Conservation (phyloP, 2,329 filamentous ascomycete genomes). For the Cercospora sp. region DNA sequence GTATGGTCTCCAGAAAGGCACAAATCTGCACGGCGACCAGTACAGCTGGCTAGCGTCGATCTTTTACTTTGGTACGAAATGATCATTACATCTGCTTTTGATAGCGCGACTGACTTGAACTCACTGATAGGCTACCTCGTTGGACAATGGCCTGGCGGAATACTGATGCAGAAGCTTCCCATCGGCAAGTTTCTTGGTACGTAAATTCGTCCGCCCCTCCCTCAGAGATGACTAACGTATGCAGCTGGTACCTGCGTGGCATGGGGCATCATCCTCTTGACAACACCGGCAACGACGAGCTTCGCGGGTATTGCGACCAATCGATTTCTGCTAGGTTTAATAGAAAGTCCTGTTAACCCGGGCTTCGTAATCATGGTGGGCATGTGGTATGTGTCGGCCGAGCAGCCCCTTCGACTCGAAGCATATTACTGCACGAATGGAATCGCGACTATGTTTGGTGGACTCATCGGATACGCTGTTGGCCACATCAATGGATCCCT, state of each 20-base stretch:
- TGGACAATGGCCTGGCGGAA: constrained; percentile 49
- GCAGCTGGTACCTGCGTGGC: constrained; percentile 41
- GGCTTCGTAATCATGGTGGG: constrained; percentile 41
- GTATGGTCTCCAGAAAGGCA: constrained; percentile 51
- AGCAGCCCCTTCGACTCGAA: constrained; percentile 56
- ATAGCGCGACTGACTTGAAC: not conserved
- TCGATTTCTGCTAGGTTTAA: constrained; percentile 41
- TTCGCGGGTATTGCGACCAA: constrained; percentile 43
- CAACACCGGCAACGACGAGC: constrained; percentile 44
- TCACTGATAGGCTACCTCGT: constrained; percentile 39
- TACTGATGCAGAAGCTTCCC: constrained; percentile 48
- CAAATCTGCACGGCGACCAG: constrained; percentile 51
- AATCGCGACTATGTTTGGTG: constrained; percentile 63
- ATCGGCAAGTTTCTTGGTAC: constrained; percentile 47
- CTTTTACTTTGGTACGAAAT: constrained; percentile 48
- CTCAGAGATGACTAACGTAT: not conserved
- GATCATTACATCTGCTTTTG: not conserved
- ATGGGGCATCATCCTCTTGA: constrained; percentile 46
- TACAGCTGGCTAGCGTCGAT: constrained; percentile 54
- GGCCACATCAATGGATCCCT: constrained; percentile 58
- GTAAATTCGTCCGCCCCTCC: not conserved
- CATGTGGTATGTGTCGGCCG: constrained; percentile 42
- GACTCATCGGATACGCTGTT: constrained; percentile 58
- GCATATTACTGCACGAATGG: constrained; percentile 61
- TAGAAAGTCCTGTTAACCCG: constrained; percentile 42